Conservation (phyloP, 2,329 filamentous ascomycete genomes). For the Lachnellula hyalina region DNA sequence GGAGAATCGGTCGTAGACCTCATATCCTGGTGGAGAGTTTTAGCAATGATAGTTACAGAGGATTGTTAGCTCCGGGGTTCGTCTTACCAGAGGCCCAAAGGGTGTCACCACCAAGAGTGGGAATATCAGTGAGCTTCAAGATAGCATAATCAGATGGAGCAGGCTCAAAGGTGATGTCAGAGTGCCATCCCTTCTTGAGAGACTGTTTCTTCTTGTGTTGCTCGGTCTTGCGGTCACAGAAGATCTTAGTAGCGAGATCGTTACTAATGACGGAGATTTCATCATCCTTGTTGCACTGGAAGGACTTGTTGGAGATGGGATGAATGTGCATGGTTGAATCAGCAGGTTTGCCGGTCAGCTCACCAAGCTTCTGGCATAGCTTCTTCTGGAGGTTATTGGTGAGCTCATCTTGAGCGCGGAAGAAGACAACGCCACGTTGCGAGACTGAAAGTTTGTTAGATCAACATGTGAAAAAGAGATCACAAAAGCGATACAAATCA, state of each 20-base stretch:
- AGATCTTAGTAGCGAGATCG: constrained; percentile 45
- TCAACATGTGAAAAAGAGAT: constrained; percentile 29
- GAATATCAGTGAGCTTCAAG: constrained; percentile 44
- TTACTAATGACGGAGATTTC: constrained; percentile 61
- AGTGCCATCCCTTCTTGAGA: constrained; percentile 46
- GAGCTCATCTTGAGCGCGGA: constrained; percentile 43
- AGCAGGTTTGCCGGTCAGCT: constrained; percentile 52
- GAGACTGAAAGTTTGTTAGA: constrained; percentile 46
- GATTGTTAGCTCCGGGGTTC: constrained; percentile 12
- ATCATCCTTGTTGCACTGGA: constrained; percentile 38
- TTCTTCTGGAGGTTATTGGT: constrained; percentile 42
- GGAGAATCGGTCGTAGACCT: constrained; percentile 60
- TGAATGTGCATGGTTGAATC: constrained; percentile 50
- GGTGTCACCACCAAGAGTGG: constrained; percentile 42
- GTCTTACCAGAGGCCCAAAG: constrained; percentile 14
- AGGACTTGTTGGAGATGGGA: constrained; percentile 44
- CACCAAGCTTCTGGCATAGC: constrained; percentile 45
- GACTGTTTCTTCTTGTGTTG: constrained; percentile 37
- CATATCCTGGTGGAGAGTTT: constrained; percentile 39
- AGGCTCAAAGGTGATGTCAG: constrained; percentile 49
- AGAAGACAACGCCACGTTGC: constrained; percentile 52
- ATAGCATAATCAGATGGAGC: constrained; percentile 50
- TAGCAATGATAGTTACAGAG: constrained; percentile 31
- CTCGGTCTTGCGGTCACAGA: constrained; percentile 38
- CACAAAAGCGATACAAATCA: background rate